These are phyloP conservation scores for Cicer chorassanicum DNA, from an alignment of 306 rosid genomes.

Conservation along the genomic window DNA sequence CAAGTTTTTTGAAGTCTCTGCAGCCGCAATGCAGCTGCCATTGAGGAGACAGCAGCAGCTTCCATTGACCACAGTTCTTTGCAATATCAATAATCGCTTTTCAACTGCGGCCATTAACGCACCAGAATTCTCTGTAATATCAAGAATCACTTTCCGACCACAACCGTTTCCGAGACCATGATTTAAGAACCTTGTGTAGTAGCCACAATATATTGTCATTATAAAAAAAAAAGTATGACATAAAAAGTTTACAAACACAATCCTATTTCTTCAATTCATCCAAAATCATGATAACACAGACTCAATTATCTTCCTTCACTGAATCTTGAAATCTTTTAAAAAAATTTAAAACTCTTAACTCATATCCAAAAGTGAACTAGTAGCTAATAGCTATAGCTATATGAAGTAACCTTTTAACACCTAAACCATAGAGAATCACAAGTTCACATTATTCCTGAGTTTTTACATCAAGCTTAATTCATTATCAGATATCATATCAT, in stretches of 20 bases:
- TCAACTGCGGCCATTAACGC: background rate
- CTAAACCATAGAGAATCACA: conserved; percentile 29
- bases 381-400: background rate
- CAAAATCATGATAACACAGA: conserved; percentile 10
- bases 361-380: conserved; percentile 14
- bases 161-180: background rate
- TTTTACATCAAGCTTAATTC: conserved; percentile 5
- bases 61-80: background rate
- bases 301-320: background rate
- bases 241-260: conserved; percentile 7
- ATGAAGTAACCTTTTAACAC: conserved; percentile 15
- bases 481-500: conserved; percentile 9
- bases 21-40: background rate
- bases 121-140: background rate
- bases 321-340: background rate
- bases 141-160: background rate
- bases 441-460: background rate
- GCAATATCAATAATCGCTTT: background rate
- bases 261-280: conserved; percentile 15
- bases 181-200: background rate
- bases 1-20: background rate
- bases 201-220: conserved; percentile 15
- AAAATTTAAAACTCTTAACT: background rate
- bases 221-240: background rate
- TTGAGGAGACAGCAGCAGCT: too few species aligned